Conservation (phyloP, 441 rosid genomes). For the Populus hybrid region DNA sequence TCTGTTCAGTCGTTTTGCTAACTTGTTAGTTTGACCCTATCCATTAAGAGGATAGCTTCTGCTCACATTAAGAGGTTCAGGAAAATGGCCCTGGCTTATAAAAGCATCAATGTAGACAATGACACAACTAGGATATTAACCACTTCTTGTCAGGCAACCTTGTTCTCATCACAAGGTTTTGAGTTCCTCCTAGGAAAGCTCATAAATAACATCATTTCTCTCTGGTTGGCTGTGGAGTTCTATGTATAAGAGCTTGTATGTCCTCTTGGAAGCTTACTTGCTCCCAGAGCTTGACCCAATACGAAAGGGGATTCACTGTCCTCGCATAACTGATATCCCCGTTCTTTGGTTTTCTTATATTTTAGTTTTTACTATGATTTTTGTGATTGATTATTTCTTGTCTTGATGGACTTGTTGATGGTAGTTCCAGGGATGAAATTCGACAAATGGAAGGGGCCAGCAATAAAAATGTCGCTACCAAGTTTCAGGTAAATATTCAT, state of each 20-base stretch:
- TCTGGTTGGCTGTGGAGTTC: not conserved
- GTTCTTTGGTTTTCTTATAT: not conserved
- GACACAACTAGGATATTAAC: not conserved
- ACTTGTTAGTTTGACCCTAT: slow-evolving; percentile 2
- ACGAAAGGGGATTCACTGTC: not conserved
- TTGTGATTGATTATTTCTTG: slow-evolving; percentile 8
- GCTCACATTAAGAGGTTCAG: not conserved
- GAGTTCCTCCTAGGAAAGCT: slow-evolving; percentile 1
- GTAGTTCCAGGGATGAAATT: slow-evolving; percentile 39
- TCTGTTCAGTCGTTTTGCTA: not conserved
- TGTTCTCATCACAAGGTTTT: not conserved
- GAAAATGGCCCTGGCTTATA: not conserved
- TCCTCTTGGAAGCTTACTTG: not conserved
- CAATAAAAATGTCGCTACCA: slow-evolving; percentile 78
- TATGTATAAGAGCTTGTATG: not conserved
- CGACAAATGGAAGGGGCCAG: slow-evolving; percentile 64
- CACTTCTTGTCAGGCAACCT: not conserved
- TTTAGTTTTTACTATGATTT: not conserved
- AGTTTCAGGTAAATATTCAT: too few relatives aligned
- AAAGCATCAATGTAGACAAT: not conserved
- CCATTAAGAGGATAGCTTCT: not conserved
- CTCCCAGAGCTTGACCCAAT: not conserved
- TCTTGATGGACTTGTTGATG: not conserved
- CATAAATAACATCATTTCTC: not conserved
- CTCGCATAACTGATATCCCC: not conserved